phyloP scores from a whole-genome alignment of 352 stramenopile genomes.

The Globisporangium lucens region DNA sequence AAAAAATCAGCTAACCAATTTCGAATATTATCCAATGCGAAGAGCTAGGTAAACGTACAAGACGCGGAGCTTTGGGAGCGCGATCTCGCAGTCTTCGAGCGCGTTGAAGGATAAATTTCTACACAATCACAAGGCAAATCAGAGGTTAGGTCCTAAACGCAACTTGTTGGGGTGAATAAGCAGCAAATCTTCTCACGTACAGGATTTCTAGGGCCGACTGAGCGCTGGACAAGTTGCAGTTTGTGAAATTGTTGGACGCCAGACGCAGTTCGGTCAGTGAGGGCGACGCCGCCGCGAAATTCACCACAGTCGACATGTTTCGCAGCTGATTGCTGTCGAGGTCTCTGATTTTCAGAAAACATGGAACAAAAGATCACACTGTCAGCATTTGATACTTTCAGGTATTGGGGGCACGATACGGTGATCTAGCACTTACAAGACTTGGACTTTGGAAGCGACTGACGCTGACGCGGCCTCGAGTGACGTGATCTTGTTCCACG shows the following conservation, averaged over 20 bases:
- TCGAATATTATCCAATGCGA: not conserved
- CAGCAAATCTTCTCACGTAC: slow-evolving; percentile 1
- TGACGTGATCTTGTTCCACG: slow-evolving; percentile 19
- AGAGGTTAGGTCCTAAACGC: not conserved
- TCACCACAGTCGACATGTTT: slow-evolving; percentile 12
- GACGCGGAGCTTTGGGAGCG: slow-evolving; percentile 14
- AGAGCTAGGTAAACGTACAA: slow-evolving; percentile 11
- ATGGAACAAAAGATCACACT: not conserved
- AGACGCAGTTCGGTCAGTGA: slow-evolving; percentile 20
- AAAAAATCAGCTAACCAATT: not conserved
- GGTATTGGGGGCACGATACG: too few species aligned
- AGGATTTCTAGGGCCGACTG: slow-evolving; percentile 11
- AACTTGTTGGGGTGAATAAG: not conserved
- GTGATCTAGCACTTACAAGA: slow-evolving; percentile 7
- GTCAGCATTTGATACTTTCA: not conserved
- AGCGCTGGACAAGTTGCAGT: slow-evolving; percentile 14
- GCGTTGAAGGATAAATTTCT: slow-evolving; percentile 27
- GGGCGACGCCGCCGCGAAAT: slow-evolving; percentile 1
- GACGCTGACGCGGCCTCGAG: slow-evolving; percentile 1
- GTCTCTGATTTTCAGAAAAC: slow-evolving; percentile 9
- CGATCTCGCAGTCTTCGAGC: slow-evolving; percentile 16
- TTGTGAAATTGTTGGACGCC: slow-evolving; percentile 18
- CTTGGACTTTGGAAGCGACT: slow-evolving; percentile 8
- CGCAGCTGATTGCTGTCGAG: slow-evolving; percentile 20
- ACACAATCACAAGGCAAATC: not conserved